These are phyloP conservation scores for Picocystis salinarum DNA, from an alignment of 139 green algal genomes.

Conservation along the genomic window DNA sequence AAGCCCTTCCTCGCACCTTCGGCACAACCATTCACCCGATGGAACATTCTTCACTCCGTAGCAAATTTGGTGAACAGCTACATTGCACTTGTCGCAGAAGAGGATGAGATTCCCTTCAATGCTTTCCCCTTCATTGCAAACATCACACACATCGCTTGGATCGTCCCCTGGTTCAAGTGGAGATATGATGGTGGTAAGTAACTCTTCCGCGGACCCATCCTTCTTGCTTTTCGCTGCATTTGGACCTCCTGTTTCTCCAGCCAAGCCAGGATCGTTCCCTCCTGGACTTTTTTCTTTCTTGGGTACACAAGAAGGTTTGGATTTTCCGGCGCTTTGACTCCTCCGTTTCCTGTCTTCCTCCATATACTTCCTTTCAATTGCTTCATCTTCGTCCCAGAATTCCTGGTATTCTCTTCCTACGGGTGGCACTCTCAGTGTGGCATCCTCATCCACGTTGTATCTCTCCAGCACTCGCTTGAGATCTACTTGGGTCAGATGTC, in stretches of 20 bases:
- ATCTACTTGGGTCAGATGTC: slow-evolving; percentile 12
- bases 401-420: slow-evolving; percentile 7
- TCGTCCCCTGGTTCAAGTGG: slow-evolving; percentile 2
- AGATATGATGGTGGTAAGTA: neutral
- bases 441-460: slow-evolving; percentile 6
- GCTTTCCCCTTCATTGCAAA: slow-evolving; percentile 16
- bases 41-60: slow-evolving; percentile 27
- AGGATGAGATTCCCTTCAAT: slow-evolving; percentile 18
- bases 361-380: neutral
- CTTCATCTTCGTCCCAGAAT: slow-evolving; percentile 12
- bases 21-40: slow-evolving; percentile 16
- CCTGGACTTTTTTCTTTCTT: neutral
- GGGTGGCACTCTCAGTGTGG: slow-evolving; percentile 7
- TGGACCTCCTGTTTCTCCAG: slow-evolving; percentile 2
- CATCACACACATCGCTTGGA: slow-evolving; percentile 13
- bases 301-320: neutral
- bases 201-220: too few species aligned
- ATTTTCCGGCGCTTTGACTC: neutral
- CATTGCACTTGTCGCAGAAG: slow-evolving; percentile 24
- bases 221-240: neutral
- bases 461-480: slow-evolving; percentile 3
- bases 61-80: slow-evolving; percentile 24
- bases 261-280: neutral
- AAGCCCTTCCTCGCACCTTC: neutral
- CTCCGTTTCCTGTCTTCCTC: slow-evolving; percentile 8